phyloP scores from a whole-genome alignment of 306 rosid genomes.

The Cajanus cajan region DNA sequence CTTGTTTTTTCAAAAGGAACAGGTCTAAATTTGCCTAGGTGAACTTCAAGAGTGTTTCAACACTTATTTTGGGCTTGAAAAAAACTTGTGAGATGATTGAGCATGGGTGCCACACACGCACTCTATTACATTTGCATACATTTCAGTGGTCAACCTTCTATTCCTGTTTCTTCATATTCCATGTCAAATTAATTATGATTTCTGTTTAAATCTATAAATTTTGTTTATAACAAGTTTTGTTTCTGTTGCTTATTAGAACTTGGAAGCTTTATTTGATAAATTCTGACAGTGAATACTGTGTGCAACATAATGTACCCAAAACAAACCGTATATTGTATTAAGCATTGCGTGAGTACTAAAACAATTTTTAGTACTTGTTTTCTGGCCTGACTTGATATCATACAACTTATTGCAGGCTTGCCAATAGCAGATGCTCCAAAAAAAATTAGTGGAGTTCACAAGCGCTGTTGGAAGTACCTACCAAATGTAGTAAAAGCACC shows the following conservation, averaged over 20 bases:
- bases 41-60: not conserved
- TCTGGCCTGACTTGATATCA: not conserved
- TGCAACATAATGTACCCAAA: not conserved
- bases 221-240: not conserved
- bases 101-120: not conserved
- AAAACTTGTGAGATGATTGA: not conserved
- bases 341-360: not conserved
- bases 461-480: constrained; percentile 95
- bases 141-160: not conserved
- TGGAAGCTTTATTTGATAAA: not conserved
- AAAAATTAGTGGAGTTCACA: constrained; percentile 96
- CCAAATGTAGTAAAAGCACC: constrained; percentile 40
- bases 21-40: not conserved
- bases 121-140: not conserved
- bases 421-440: constrained; percentile 69
- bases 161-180: not conserved
- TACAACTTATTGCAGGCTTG: constrained; percentile 59
- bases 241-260: not conserved
- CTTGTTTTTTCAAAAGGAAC: not conserved
- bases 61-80: not conserved
- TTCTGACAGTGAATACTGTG: not conserved
- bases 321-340: not conserved
- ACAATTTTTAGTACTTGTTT: not conserved
- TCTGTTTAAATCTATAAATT: not conserved
- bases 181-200: not conserved